These are phyloP conservation scores for Kalaharituber pfeilii DNA, from an alignment of 2,329 filamentous ascomycete genomes.

Conservation along the genomic window DNA sequence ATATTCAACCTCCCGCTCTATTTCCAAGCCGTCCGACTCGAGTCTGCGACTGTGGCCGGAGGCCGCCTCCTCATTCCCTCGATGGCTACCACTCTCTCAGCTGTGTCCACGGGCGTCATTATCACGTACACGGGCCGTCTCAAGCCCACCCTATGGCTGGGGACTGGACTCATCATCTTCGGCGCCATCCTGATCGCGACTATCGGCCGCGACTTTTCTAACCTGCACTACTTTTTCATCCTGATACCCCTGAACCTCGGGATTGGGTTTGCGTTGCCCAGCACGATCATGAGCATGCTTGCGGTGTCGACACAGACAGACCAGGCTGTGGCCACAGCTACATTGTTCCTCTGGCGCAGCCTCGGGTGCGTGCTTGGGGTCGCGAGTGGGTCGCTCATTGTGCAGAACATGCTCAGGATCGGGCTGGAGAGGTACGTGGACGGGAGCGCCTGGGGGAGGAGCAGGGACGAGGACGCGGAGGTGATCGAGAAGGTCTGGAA, in stretches of 20 bases:
- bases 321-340: slow-evolving; percentile 52
- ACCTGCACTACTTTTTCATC: slow-evolving; percentile 38
- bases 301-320: slow-evolving; percentile 41
- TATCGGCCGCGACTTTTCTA: slow-evolving; percentile 37
- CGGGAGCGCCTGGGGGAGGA: background rate
- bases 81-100: slow-evolving; percentile 37
- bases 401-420: slow-evolving; percentile 50
- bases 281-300: slow-evolving; percentile 45
- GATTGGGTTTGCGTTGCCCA: slow-evolving; percentile 47
- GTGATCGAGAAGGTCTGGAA: slow-evolving; percentile 37
- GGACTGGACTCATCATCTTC: slow-evolving; percentile 33
- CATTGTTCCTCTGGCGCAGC: slow-evolving; percentile 52
- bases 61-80: slow-evolving; percentile 51
- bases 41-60: slow-evolving; percentile 52
- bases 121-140: slow-evolving; percentile 43
- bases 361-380: slow-evolving; percentile 60
- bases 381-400: slow-evolving; percentile 49
- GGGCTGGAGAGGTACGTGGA: slow-evolving; percentile 42
- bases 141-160: slow-evolving; percentile 41
- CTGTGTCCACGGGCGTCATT: slow-evolving; percentile 43
- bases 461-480: slow-evolving; percentile 39
- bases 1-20: slow-evolving; percentile 57
- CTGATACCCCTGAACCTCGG: slow-evolving; percentile 41
- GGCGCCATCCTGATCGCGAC: slow-evolving; percentile 36
- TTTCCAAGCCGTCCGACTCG: slow-evolving; percentile 57